Evolutionary conservation across 2,329 filamentous ascomycete species (phyloP).

Genomic region (Fusarium luffae): DNA sequence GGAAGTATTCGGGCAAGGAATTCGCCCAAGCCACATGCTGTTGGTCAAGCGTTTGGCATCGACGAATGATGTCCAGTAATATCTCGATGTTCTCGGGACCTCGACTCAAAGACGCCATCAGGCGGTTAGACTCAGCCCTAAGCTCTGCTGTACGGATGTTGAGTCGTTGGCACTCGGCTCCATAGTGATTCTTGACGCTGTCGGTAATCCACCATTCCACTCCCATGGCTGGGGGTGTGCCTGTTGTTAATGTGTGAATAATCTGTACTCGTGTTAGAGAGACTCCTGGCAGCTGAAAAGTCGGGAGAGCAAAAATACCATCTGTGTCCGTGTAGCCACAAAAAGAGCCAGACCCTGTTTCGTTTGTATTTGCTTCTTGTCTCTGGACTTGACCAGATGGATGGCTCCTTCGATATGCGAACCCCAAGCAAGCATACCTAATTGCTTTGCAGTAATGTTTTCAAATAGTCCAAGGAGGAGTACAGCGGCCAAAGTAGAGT

Average conservation of each 20-base stretch:
- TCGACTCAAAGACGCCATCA: slow-evolving; percentile 59
- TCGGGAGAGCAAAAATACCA: slow-evolving; percentile 54
- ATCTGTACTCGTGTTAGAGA: slow-evolving; percentile 54
- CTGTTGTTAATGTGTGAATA: slow-evolving; percentile 66
- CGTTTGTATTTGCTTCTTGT: slow-evolving; percentile 65
- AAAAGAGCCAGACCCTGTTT: slow-evolving; percentile 67
- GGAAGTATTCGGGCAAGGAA: slow-evolving; percentile 61
- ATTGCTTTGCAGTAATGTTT: slow-evolving; percentile 65
- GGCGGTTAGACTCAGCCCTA: slow-evolving; percentile 63
- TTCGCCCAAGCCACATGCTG: slow-evolving; percentile 64
- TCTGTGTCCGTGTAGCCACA: slow-evolving; percentile 69
- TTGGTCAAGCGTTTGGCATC: slow-evolving; percentile 63
- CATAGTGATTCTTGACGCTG: slow-evolving; percentile 61
- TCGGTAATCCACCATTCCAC: slow-evolving; percentile 70
- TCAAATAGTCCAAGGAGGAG: slow-evolving; percentile 71
- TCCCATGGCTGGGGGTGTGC: slow-evolving; percentile 64
- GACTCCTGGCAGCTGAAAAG: background rate
- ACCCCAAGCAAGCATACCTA: slow-evolving; percentile 69
- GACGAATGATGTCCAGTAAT: slow-evolving; percentile 63
- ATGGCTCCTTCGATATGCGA: slow-evolving; percentile 74
- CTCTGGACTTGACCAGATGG: slow-evolving; percentile 67
- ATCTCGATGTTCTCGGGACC: slow-evolving; percentile 62
- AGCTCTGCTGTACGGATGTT: slow-evolving; percentile 66
- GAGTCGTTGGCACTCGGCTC: slow-evolving; percentile 61
- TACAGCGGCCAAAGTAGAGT: slow-evolving; percentile 69